Evolutionary conservation across 2,329 filamentous ascomycete species (phyloP).

Genomic region (Pseudogymnoascus sp.): DNA sequence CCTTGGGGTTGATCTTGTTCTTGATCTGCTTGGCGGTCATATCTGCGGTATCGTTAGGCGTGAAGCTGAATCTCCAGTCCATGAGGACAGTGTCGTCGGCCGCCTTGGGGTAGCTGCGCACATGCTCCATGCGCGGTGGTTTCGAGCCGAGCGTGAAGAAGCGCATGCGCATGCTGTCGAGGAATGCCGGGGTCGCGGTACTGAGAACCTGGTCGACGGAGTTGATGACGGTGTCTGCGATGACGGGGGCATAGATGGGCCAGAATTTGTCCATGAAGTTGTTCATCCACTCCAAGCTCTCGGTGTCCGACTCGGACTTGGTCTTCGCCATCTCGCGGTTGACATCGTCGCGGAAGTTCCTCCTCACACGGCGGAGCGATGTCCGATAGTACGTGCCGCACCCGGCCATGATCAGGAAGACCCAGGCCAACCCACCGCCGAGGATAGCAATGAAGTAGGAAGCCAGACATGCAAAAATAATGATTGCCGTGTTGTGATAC

Average conservation of each 20-base stretch:
- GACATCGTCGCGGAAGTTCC: slow-evolving; percentile 94
- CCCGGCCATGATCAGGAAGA: slow-evolving; percentile 83
- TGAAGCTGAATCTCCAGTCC: slow-evolving; percentile 99
- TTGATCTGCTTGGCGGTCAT: slow-evolving; percentile 84
- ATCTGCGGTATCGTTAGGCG: slow-evolving; percentile 85
- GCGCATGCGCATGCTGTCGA: slow-evolving; percentile 89
- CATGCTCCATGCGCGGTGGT: slow-evolving; percentile 90
- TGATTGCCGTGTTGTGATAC: slow-evolving; percentile 96
- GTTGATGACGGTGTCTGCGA: slow-evolving; percentile 84
- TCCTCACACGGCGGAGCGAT: slow-evolving; percentile 82
- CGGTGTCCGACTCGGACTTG: slow-evolving; percentile 78
- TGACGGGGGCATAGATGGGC: slow-evolving; percentile 94
- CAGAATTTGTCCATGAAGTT: slow-evolving; percentile 98
- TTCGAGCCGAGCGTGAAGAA: slow-evolving; percentile 92
- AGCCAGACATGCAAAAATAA: slow-evolving; percentile 80
- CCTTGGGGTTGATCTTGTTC: slow-evolving; percentile 94
- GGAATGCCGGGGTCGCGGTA: slow-evolving; percentile 79
- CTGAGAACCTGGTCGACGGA: slow-evolving; percentile 95
- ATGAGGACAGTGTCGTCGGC: slow-evolving; percentile 94
- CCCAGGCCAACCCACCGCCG: slow-evolving; percentile 86
- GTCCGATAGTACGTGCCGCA: slow-evolving; percentile 96
- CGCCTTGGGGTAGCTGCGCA: slow-evolving; percentile 94
- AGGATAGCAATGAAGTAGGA: slow-evolving; percentile 87
- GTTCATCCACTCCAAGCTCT: slow-evolving; percentile 98
- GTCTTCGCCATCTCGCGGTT: slow-evolving; percentile 80